Base-by-base conservation (phyloP, 257 asterid species). In the Ilex asprella region DNA sequence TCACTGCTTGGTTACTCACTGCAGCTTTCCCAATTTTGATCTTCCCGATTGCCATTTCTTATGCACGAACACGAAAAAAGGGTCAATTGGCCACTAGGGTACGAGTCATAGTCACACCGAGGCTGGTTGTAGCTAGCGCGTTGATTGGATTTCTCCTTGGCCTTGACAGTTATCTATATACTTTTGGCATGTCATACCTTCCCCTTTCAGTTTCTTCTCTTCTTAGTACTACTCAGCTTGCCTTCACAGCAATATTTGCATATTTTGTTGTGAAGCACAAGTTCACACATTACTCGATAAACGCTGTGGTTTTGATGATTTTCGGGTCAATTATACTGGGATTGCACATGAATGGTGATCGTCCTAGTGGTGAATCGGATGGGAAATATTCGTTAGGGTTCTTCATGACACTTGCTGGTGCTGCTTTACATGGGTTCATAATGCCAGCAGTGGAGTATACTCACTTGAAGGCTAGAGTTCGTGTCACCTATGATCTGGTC, bases 151-250 rank as follows among this genome's bases (percentile, higher is more conserved):
- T 56, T 4, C 66, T 71, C 27, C 39, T 71, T 6, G 77, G 81
- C 10, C 32, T 67, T 7, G 69, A 69, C 44, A 57, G 77, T 39
- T 76, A 71, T 29, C 67, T 76, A 51, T 76, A 76, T 60, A 71
- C 81, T 0, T 67, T 67, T 12, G 77, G 81, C 8, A 31, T 15
- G 56, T 73, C 81, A 1, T 56, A 64, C 50, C 77, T 76, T 21
- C 77, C 77, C 0, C 61, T 76, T 2, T 71, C 81, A 1, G 69
- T 76, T 56, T 76, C 77, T 2, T 67, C 80, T 12, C 74, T 75
- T 1, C 29, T 70, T 1, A 32, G 65, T 29, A 70, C 76, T 0
- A 70, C 61, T 5, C 76, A 73, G 32, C 69, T 76, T 2, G 75
- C 77, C 5, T 75, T 75, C 58, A 75, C 72, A 0, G 57, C 74